Evolutionary conservation across 495 filamentous ascomycete genomes (phyloP).

Genomic region (Penicillium bialowiezense): DNA sequence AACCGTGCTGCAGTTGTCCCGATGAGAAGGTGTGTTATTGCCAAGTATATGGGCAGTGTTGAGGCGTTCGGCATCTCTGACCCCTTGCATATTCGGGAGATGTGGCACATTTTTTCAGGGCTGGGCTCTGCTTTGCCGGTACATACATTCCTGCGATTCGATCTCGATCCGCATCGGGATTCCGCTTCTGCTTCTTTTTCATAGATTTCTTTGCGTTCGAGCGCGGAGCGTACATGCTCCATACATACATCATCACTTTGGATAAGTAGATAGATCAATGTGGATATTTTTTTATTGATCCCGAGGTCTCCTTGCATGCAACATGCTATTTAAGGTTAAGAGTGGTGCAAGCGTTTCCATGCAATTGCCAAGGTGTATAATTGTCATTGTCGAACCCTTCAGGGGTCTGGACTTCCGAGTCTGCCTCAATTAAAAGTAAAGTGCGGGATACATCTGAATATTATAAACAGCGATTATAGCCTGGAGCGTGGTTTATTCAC

Average conservation of each 20-base stretch:
- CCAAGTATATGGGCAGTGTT: slow-evolving; percentile 48
- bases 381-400: too few relatives aligned
- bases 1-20: slow-evolving; percentile 36
- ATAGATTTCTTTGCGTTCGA: slow-evolving; percentile 7
- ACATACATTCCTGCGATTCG: not conserved
- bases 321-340: too few relatives aligned
- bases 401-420: too few relatives aligned
- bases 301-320: too few relatives aligned
- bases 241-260: not conserved
- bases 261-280: not conserved
- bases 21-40: slow-evolving; percentile 48
- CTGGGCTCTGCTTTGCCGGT: not conserved
- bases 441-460: too few relatives aligned
- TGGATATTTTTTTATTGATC: too few relatives aligned
- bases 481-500: too few relatives aligned
- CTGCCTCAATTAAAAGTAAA: too few relatives aligned
- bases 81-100: not conserved
- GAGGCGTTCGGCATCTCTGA: not conserved
- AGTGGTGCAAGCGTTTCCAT: too few relatives aligned
- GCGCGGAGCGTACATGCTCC: slow-evolving; percentile 2
- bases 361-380: too few relatives aligned
- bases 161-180: not conserved
- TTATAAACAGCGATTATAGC: too few relatives aligned
- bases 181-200: not conserved
- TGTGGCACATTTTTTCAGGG: not conserved